Evolutionary conservation across 768 basidiomycete genomes (phyloP).

Genomic region (Lactarius vividus): DNA sequence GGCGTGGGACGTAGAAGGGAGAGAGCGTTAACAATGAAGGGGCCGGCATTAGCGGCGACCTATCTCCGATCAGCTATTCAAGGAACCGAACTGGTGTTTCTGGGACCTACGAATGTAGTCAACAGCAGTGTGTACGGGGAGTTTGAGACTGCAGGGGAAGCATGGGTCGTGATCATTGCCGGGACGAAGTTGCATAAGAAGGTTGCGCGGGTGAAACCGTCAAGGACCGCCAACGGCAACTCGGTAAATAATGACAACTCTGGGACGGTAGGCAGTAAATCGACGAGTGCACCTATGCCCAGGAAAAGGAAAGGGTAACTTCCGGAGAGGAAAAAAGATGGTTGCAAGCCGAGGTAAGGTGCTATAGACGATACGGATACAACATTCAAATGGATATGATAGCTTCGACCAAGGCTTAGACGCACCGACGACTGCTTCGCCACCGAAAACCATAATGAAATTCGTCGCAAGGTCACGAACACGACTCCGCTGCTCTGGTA

Average conservation of each 20-base stretch:
- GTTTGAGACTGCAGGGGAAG: conserved; percentile 19
- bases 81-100: neutral
- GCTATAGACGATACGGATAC: neutral
- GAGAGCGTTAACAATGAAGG: conserved; percentile 73
- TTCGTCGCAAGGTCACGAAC: conserved; percentile 23
- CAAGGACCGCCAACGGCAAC: conserved; percentile 18
- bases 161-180: conserved; percentile 21
- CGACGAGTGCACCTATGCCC: conserved; percentile 15
- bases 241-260: conserved; percentile 23
- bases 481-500: conserved; percentile 17
- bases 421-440: conserved; percentile 27
- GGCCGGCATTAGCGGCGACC: conserved; percentile 48
- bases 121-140: conserved; percentile 26
- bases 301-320: conserved; percentile 17
- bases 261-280: conserved; percentile 21
- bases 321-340: conserved; percentile 24
- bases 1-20: conserved; percentile 72
- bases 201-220: conserved; percentile 27
- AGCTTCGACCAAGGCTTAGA: neutral
- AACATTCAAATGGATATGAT: neutral
- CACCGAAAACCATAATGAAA: conserved; percentile 29
- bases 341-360: conserved; percentile 26
- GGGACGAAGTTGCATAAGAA: conserved; percentile 28
- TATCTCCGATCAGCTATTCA: conserved; percentile 14
- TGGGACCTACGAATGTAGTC: conserved; percentile 23